Percentiles rank a stretch among this genome's conserved stretches.
These are phyloP conservation scores for Cryptosporidium andersoni DNA, from an alignment of 169 alveolate species.

Conservation along the genomic window DNA sequence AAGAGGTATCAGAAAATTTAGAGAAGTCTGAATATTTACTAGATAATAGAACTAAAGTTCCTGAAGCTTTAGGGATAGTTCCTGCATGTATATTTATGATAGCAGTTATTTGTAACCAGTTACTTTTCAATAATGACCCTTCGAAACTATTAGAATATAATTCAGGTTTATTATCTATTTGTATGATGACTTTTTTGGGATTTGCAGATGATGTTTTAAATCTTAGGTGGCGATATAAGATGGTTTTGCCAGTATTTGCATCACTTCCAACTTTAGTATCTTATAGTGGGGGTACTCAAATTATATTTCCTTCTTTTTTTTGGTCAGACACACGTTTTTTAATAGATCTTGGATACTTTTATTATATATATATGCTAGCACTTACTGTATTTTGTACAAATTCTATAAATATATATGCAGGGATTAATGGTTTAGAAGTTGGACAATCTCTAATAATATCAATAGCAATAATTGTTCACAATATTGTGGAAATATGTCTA, in stretches of 20 bases:
- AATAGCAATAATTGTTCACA: conserved; percentile 83
- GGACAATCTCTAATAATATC: conserved; percentile 90
- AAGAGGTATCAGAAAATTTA: not conserved
- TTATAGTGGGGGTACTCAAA: conserved; percentile 87
- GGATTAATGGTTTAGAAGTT: conserved; percentile 93
- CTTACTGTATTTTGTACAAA: conserved; percentile 90
- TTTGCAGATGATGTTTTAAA: conserved; percentile 91
- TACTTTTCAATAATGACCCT: conserved; percentile 76
- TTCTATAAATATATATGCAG: conserved; percentile 93
- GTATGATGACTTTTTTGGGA: conserved; percentile 89
- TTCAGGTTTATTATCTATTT: conserved; percentile 87
- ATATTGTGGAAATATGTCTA: conserved; percentile 81
- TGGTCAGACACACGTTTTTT: conserved; percentile 75
- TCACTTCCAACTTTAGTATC: conserved; percentile 87
- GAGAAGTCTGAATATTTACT: not conserved
- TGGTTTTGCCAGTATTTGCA: conserved; percentile 88
- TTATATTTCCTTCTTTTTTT: conserved; percentile 82
- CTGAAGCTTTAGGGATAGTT: conserved; percentile 90
- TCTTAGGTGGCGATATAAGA: conserved; percentile 91
- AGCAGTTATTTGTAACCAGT: conserved; percentile 79
- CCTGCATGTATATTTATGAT: conserved; percentile 85
- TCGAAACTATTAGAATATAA: conserved; percentile 80
- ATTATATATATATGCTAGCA: conserved; percentile 84
- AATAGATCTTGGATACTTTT: conserved; percentile 85
- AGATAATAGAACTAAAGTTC: conserved; percentile 72